Evolutionary conservation across 73 alveolate species (phyloP), one percentile per base, ranked within the genome.

Genomic region (Uronychia binucleata): DNA sequence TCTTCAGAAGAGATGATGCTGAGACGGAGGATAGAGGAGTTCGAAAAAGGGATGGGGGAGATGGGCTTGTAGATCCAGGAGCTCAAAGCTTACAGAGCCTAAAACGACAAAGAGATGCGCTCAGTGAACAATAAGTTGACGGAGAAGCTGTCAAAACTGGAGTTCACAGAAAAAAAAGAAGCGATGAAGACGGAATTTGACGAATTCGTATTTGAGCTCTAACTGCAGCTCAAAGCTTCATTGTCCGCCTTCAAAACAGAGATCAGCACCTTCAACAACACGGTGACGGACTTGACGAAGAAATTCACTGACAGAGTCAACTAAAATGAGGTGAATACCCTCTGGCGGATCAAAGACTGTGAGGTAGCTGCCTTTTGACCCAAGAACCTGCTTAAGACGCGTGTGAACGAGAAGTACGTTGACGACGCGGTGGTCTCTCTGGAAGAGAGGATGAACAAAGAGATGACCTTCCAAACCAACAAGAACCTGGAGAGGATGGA

Each of bases 311-410:
- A 82, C 46, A 5, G 26, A 58, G 89, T 82, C 28, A 30, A 67
- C 33, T 57, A 82, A 74, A 82, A 82, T 34, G 88, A 90, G 57
- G 35, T 79, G 32, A 86, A 60, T 31, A 85, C 95, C 0, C 84
- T 90, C 30, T 90, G 95, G 95, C 31, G 88, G 67, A 90, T 90
- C 57, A 90, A 82, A 77, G 95, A 90, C 59, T 84, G 92, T 58
- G 95, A 90, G 74, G 88, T 46, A 46, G 19, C 19, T 46, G 5
- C 19, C 19, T 11, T 46, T 46, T 11, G 5, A 46, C 19, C 19
- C 67, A 11, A 46, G 67, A 46, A 80, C 32, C 80, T 88, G 30
- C 74, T 88, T 0, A 81, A 75, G 35, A 13, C 85, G 1, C 31
- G 94, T 11, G 83, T 88, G 5, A 81, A 84, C 57, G 94, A 88